Conservation (phyloP, 2,329 filamentous ascomycete genomes). For the Alternaria angustiovoidea region DNA sequence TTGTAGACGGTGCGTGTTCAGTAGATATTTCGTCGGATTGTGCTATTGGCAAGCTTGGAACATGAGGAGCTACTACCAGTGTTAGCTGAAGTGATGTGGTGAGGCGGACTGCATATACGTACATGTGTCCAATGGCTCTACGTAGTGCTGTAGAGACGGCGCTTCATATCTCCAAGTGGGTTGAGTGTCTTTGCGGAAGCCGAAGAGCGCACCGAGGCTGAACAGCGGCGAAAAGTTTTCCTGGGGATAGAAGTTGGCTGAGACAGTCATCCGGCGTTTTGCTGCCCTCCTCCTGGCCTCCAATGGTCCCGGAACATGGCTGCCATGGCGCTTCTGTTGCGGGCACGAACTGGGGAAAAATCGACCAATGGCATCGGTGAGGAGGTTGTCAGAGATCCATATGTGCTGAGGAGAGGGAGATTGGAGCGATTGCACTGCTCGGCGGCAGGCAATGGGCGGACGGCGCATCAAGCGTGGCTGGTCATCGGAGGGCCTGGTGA, state of each 20-base stretch:
- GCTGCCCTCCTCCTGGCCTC: conserved; percentile 66
- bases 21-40: neutral
- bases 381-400: conserved; percentile 68
- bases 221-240: conserved; percentile 33
- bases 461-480: conserved; percentile 57
- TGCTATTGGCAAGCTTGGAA: neutral
- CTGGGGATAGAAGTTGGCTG: conserved; percentile 50
- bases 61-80: conserved; percentile 2
- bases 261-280: conserved; percentile 63
- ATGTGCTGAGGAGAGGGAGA: conserved; percentile 55
- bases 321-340: conserved; percentile 63
- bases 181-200: conserved; percentile 28
- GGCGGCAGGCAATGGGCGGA: conserved; percentile 59
- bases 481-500: conserved; percentile 26
- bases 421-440: conserved; percentile 57
- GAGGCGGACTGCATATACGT: conserved; percentile 16
- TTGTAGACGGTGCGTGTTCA: conserved; percentile 2
- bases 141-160: conserved; percentile 32
- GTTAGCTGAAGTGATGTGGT: conserved; percentile 3
- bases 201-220: conserved; percentile 41
- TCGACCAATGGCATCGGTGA: conserved; percentile 60
- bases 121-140: conserved; percentile 25
- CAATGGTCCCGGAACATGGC: conserved; percentile 68
- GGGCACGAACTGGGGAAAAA: conserved; percentile 59
- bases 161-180: conserved; percentile 48